phyloP scores from a whole-genome alignment of 805 yeast genomes.

The Cyberlindnera saturnus region DNA sequence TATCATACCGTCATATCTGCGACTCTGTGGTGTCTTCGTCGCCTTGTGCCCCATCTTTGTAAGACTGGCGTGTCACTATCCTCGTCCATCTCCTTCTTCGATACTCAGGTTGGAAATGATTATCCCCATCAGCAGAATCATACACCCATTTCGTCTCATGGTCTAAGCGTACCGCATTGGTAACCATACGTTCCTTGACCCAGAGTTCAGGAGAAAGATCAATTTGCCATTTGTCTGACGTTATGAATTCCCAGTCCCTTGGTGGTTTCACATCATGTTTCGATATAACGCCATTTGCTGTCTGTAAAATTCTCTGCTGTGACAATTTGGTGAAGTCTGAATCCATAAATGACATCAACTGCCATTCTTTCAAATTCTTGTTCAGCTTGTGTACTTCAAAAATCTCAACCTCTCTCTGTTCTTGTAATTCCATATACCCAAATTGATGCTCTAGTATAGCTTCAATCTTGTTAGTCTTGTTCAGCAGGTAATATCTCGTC shows the following conservation, averaged over 20 bases:
- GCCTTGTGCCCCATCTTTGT: slow-evolving; percentile 2
- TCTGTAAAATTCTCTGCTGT: slow-evolving; percentile 23
- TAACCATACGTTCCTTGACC: slow-evolving; percentile 48
- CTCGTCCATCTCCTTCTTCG: slow-evolving; percentile 70
- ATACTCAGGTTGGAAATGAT: slow-evolving; percentile 30
- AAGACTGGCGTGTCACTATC: slow-evolving; percentile 24
- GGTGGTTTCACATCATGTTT: slow-evolving; percentile 45
- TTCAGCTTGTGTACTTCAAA: slow-evolving; percentile 60
- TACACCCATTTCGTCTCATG: slow-evolving; percentile 83
- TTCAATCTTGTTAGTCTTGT: slow-evolving; percentile 46
- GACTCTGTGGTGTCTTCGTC: background rate
- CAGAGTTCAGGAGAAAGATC: slow-evolving; percentile 61
- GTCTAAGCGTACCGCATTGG: slow-evolving; percentile 51
- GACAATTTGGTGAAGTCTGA: slow-evolving; percentile 50
- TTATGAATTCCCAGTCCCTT: slow-evolving; percentile 46
- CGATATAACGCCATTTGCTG: background rate
- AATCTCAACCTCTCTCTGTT: slow-evolving; percentile 50
- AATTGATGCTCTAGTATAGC: slow-evolving; percentile 32
- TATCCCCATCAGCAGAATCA: slow-evolving; percentile 34
- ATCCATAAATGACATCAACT: slow-evolving; percentile 48
- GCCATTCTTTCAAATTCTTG: slow-evolving; percentile 52
- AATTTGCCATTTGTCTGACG: slow-evolving; percentile 49
- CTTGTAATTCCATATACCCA: slow-evolving; percentile 34
- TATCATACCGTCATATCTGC: too few species aligned
- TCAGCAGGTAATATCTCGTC: slow-evolving; percentile 46